Evolutionary conservation across 208 protist species (phyloP), one percentile per base, ranked within the genome.

Genomic region (Wallacemonas sp.): DNA sequence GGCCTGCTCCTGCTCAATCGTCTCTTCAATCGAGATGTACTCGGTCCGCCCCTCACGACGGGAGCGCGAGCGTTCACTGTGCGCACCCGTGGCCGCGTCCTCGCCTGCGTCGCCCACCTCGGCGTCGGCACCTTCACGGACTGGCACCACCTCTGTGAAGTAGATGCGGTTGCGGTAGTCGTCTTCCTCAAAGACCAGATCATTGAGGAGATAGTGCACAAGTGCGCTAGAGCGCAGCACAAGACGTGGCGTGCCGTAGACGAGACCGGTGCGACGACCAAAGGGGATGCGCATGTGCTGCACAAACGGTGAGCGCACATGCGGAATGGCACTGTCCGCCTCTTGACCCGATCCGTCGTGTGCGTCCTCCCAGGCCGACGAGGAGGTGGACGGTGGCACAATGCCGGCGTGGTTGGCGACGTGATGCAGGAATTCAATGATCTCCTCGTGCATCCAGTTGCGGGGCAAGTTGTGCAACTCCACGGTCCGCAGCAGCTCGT

Each of bases 361-460:
- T 52, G 54, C 67, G 2, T 74, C 61, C 16, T 70, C 61, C 57
- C 38, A 4, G 20, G 44, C 20, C 11, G 44, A 48, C 14, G 36
- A 18, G 11, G 45, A 50, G 26, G 18, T 8, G 86, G 81, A 25
- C 18, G 52, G 52, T 7, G 69, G 20, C 8, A 75, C 61, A 59
- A 93, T 87, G 44, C 81, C 81, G 11, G 85, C 84, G 64, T 89
- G 79, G 22, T 76, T 65, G 23, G 85, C 90, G 14, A 92, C 77
- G 22, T 87, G 79, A 38, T 93, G 72, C n/a, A 95, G 76, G 70
- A 95, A 87, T 48, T 93, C 67, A 14, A 92, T 67, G 18, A 95
- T 81, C 23, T 95, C 86, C 29, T 95, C 90, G 50, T 93, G 81
- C 62, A 95, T 65, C 87, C 90, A 95, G 61, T 83, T 89, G 2